Conservation (phyloP, 176 grass and related monocot species). For the Puya raimondii region DNA sequence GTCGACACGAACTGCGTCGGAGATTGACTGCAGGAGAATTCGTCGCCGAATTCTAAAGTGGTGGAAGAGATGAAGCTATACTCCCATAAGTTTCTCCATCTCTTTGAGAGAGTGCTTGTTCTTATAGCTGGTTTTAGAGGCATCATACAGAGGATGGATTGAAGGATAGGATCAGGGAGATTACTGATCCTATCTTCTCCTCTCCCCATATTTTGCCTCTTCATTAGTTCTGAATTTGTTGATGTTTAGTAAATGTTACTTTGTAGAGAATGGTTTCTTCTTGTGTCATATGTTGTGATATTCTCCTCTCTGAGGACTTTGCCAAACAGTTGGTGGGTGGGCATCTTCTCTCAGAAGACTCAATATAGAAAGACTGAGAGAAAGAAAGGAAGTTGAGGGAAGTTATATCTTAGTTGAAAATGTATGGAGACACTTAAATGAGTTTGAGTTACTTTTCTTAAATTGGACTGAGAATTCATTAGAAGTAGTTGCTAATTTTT, state of each 20-base stretch:
- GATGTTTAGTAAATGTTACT: neutral
- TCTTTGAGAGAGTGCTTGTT: slow-evolving; percentile 38
- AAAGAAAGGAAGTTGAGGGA: neutral
- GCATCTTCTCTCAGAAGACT: neutral
- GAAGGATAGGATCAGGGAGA: slow-evolving; percentile 52
- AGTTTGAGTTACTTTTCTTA: no score
- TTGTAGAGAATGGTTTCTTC: neutral
- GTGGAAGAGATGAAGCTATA: slow-evolving; percentile 24
- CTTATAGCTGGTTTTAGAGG: slow-evolving; percentile 37
- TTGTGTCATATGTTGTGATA: neutral
- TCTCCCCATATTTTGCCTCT: slow-evolving; percentile 7
- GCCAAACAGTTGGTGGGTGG: neutral
- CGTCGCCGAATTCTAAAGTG: slow-evolving; percentile 32
- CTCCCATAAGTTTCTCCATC: slow-evolving; percentile 26
- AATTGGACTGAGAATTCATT: no score
- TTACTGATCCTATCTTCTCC: slow-evolving; percentile 32
- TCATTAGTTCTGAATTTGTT: neutral
- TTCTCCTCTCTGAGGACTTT: neutral
- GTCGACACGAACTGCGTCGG: slow-evolving; percentile 14
- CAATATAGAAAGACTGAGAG: neutral
- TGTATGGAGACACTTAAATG: neutral
- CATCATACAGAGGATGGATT: slow-evolving; percentile 29
- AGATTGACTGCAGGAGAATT: slow-evolving; percentile 36
- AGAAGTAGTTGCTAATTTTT: no score
- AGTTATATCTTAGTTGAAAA: neutral